phyloP scores from a whole-genome alignment of 2,329 filamentous ascomycete species.

The Epichloe scottii region DNA sequence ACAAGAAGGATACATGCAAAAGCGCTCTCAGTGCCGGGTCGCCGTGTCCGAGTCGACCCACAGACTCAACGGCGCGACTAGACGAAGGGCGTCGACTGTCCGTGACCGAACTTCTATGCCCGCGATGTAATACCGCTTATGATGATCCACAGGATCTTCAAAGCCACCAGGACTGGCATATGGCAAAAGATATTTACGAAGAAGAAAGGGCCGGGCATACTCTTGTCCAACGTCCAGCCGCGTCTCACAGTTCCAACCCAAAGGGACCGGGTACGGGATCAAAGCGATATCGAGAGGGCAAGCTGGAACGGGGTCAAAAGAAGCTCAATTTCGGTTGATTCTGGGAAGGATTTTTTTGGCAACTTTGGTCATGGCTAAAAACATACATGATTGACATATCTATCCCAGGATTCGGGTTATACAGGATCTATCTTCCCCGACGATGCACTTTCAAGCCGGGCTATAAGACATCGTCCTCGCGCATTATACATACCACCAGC shows the following conservation, averaged over 20 bases:
- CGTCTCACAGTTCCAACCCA: slow-evolving; percentile 18
- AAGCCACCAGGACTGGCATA: slow-evolving; percentile 88
- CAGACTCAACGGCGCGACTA: neutral
- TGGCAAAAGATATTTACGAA: slow-evolving; percentile 73
- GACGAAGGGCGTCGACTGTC: neutral
- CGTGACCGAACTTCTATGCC: slow-evolving; percentile 33
- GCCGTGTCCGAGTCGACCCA: neutral
- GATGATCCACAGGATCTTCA: slow-evolving; percentile 43
- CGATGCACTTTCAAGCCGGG: neutral
- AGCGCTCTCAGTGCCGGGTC: neutral
- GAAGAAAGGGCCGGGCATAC: slow-evolving; percentile 38
- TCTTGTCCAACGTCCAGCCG: slow-evolving; percentile 27
- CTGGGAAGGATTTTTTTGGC: neutral
- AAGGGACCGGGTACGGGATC: slow-evolving; percentile 24
- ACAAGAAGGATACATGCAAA: neutral
- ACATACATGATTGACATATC: neutral
- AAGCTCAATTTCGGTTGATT: slow-evolving; percentile 46
- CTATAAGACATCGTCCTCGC: neutral
- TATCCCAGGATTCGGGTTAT: neutral
- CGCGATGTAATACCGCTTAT: slow-evolving; percentile 52
- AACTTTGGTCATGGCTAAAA: neutral
- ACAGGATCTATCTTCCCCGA: neutral
- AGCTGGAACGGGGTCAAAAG: slow-evolving; percentile 45
- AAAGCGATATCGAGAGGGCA: slow-evolving; percentile 27
- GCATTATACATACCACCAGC: neutral